These are phyloP conservation scores for Aspergillus incahuasiensis DNA, from an alignment of 495 filamentous ascomycete genomes.

Conservation along the genomic window DNA sequence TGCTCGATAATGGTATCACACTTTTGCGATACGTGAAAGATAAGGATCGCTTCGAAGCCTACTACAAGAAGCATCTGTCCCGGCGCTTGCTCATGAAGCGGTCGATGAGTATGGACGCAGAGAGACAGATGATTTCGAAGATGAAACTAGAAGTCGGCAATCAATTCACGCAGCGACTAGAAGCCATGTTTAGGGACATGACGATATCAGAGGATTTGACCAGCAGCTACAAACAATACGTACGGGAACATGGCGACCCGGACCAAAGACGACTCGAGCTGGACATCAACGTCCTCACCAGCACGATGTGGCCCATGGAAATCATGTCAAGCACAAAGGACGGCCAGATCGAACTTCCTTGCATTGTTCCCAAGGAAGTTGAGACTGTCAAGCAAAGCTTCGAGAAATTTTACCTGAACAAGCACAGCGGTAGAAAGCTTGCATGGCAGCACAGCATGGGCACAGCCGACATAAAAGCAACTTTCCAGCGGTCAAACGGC, in stretches of 20 bases:
- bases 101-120: constrained; percentile 80
- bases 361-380: constrained; percentile 71
- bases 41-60: constrained; percentile 93
- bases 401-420: constrained; percentile 81
- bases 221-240: constrained; percentile 64
- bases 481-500: constrained; percentile 67
- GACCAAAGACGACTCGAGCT: constrained; percentile 71
- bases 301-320: constrained; percentile 90
- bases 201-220: constrained; percentile 82
- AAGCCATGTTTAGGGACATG: constrained; percentile 99
- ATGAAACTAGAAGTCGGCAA: constrained; percentile 97
- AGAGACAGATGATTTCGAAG: constrained; percentile 91
- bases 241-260: constrained; percentile 56
- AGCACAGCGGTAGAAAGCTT: constrained; percentile 79
- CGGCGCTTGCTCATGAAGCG: constrained; percentile 79
- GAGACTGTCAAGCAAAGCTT: constrained; percentile 78
- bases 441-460: constrained; percentile 84
- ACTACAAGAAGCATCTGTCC: constrained; percentile 97
- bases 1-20: constrained; percentile 86
- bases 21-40: constrained; percentile 82
- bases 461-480: constrained; percentile 77
- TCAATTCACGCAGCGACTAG: constrained; percentile 84
- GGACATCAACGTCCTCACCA: constrained; percentile 78
- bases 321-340: constrained; percentile 63
- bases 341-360: constrained; percentile 47